Percentiles rank a stretch among this genome's conserved stretches.
Conservation (phyloP, 2,329 filamentous ascomycete genomes). For the Diaporthe longicolla region DNA sequence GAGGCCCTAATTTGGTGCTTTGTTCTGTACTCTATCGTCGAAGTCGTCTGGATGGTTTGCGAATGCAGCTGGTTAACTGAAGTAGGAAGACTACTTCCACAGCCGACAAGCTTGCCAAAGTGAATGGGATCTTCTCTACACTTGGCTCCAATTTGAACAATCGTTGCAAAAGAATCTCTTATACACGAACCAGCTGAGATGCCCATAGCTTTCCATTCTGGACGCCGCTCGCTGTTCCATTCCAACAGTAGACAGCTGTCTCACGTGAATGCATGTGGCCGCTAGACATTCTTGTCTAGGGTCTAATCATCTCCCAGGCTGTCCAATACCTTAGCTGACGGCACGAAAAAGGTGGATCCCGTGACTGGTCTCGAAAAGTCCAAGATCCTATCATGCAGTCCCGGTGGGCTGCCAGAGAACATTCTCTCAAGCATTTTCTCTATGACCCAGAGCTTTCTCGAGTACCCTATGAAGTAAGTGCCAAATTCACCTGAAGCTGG, state of each 20-base stretch:
- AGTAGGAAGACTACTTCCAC: too few species aligned
- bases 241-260: background rate
- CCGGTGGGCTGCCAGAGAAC: background rate
- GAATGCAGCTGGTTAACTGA: background rate
- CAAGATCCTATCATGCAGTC: slow-evolving; percentile 5
- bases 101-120: background rate
- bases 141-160: background rate
- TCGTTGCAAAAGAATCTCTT: too few species aligned
- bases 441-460: slow-evolving; percentile 1
- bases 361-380: background rate
- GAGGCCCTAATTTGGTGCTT: background rate
- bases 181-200: too few species aligned
- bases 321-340: slow-evolving; percentile 1
- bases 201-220: background rate
- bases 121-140: background rate
- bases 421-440: slow-evolving; percentile 5
- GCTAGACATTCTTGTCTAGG: too few species aligned
- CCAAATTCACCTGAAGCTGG: background rate
- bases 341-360: background rate
- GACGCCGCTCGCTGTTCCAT: background rate
- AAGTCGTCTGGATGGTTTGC: background rate
- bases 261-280: too few species aligned
- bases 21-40: background rate
- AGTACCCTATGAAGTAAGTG: slow-evolving; percentile 10
- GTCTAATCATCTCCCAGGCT: background rate